phyloP scores from a whole-genome alignment of 2,329 filamentous ascomycete genomes.

The Fusarium illudens region DNA sequence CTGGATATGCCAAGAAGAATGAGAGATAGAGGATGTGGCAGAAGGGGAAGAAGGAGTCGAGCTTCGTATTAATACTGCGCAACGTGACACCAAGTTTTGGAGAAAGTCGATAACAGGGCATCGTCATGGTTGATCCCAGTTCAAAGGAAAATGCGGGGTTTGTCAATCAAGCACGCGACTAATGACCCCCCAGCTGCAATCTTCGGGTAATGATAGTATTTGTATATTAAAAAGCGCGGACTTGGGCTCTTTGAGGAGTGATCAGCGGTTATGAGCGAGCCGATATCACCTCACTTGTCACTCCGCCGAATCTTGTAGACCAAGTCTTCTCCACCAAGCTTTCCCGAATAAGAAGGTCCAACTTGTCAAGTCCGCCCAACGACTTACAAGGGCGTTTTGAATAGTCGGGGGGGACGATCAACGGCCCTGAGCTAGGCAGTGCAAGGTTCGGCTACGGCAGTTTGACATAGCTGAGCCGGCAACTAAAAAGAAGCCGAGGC shows the following conservation, averaged over 20 bases:
- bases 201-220: too few species aligned
- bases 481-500: not conserved
- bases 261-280: slow-evolving; percentile 7
- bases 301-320: not conserved
- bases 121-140: not conserved
- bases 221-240: not conserved
- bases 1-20: not conserved
- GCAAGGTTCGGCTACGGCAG: not conserved
- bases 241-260: slow-evolving; percentile 13
- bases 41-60: not conserved
- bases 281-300: not conserved
- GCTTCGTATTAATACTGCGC: not conserved
- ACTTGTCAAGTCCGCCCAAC: not conserved
- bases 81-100: not conserved
- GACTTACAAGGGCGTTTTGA: not conserved
- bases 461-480: not conserved
- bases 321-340: slow-evolving; percentile 13
- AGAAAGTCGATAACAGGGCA: not conserved
- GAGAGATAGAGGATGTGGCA: not conserved
- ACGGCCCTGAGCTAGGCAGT: too few species aligned
- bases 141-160: slow-evolving; percentile 10
- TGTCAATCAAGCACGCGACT: not conserved
- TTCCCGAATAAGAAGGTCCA: slow-evolving; percentile 17
- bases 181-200: too few species aligned
- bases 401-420: too few species aligned